Evolutionary conservation across 352 stramenopile species (phyloP).

Genomic region (Stephanocyclus meneghinianus): DNA sequence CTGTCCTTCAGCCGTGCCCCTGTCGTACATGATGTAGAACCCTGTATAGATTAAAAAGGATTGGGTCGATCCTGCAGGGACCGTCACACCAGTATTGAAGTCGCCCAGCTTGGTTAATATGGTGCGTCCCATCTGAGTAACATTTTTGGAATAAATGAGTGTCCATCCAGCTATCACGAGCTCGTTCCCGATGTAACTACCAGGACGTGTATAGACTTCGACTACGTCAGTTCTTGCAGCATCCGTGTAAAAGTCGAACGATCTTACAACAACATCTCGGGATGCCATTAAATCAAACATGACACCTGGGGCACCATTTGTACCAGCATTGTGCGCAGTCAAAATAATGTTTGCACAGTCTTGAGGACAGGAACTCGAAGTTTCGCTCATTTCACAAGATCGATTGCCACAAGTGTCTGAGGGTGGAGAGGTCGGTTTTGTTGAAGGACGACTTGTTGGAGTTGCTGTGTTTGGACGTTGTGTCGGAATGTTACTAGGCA

Average conservation of each 20-base stretch:
- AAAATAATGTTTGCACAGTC: constrained; percentile 2
- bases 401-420: neutral
- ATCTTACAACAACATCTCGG: constrained; percentile 21
- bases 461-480: neutral
- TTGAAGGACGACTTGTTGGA: neutral
- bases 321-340: neutral
- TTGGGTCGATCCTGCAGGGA: neutral
- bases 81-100: constrained; percentile 1
- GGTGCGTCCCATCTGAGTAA: neutral
- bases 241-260: constrained; percentile 26
- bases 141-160: constrained; percentile 27
- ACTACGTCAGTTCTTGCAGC: neutral
- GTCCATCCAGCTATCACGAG: constrained; percentile 18
- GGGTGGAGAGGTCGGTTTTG: neutral
- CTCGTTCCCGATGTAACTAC: constrained; percentile 31
- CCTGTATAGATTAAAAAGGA: constrained; percentile 12
- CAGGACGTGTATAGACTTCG: constrained; percentile 27
- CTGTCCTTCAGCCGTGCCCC: neutral
- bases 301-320: constrained; percentile 2
- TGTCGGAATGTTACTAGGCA: neutral
- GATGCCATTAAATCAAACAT: constrained; percentile 42
- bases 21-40: neutral
- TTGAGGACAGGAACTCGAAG: neutral
- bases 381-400: neutral
- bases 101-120: neutral